These are phyloP conservation scores for Akebia trifoliata DNA, from an alignment of 164 flowering plant species.

Conservation along the genomic window DNA sequence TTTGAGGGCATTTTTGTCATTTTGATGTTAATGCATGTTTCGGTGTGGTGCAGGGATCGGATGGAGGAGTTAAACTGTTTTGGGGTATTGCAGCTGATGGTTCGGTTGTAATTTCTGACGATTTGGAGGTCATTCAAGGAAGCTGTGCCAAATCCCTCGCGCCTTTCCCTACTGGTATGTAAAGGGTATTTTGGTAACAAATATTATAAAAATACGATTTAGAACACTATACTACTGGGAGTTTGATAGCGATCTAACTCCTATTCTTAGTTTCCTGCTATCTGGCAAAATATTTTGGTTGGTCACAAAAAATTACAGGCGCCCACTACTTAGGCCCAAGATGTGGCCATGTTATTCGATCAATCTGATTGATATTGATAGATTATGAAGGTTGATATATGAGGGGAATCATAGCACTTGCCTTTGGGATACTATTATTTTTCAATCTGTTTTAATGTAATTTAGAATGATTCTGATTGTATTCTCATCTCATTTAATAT, in stretches of 20 bases:
- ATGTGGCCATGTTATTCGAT: neutral
- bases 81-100: constrained; percentile 98
- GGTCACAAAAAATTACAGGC: too few relatives aligned
- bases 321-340: too few relatives aligned
- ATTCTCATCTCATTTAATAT: too few relatives aligned
- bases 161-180: constrained; percentile 77
- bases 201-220: neutral
- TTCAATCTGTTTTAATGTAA: too few relatives aligned
- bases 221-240: neutral
- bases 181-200: neutral
- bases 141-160: constrained; percentile 94
- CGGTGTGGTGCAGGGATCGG: constrained; percentile 44
- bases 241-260: neutral
- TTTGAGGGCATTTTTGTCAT: too few relatives aligned
- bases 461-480: too few relatives aligned
- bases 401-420: too few relatives aligned
- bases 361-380: neutral
- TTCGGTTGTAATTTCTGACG: constrained; percentile 82
- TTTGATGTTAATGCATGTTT: too few relatives aligned
- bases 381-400: too few relatives aligned
- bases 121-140: constrained; percentile 58
- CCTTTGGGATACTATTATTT: too few relatives aligned
- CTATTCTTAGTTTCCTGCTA: too few relatives aligned
- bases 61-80: constrained; percentile 64
- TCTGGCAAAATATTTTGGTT: too few relatives aligned